Base-by-base conservation (phyloP, 1,139 yeast species). In the Nakaseomyces glabratus region DNA sequence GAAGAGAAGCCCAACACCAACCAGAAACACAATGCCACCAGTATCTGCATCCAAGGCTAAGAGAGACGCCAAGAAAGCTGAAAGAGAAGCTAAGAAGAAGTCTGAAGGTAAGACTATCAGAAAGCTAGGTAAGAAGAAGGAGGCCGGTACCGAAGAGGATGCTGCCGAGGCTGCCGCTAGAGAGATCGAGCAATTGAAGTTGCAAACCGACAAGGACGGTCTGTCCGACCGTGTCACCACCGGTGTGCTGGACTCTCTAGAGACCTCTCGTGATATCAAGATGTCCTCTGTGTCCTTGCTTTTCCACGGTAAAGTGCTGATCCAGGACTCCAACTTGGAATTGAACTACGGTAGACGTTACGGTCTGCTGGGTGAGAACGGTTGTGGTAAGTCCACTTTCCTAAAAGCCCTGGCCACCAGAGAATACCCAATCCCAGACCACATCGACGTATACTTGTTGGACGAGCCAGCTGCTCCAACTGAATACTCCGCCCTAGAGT, bases 391-490 rank as follows among this genome's bases (percentile, higher is more conserved):
- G 65, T 86, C 97, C 28, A 90, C 99, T 20, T 77, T 90, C 55
- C 66, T 90, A 60, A 84, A 82, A 62, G 79, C 97, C 26, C 65
- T 93, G 52, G 96, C 97, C 41, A 93, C 95, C 38, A 76, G 96
- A 63, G 99, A 93, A 64, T 90, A 72, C 65, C 98, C 98, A 39
- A 71, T 90, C 51, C 97, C 98, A 33, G 93, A 80, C 46, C 74
- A 71, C 49, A 84, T 93, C 52, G 98, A 90, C 68, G 71, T 90
- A 43, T 90, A 90, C 59, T 68, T 90, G 51, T 71, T 90, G 63
- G 93, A 93, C 62, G 97, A 93, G 67, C 97, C 98, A 33, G 98
- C 99, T 42, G 95, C 76, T 51, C 86, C 97, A 43, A 72, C 93
- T 44, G 96, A 86, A 57, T 79, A 52, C 51, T 79, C 93, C 46